Percentiles rank a stretch among this genome's conserved stretches.
These are phyloP conservation scores for Curvularia lunata DNA, from an alignment of 2,329 filamentous ascomycete genomes.

Conservation along the genomic window DNA sequence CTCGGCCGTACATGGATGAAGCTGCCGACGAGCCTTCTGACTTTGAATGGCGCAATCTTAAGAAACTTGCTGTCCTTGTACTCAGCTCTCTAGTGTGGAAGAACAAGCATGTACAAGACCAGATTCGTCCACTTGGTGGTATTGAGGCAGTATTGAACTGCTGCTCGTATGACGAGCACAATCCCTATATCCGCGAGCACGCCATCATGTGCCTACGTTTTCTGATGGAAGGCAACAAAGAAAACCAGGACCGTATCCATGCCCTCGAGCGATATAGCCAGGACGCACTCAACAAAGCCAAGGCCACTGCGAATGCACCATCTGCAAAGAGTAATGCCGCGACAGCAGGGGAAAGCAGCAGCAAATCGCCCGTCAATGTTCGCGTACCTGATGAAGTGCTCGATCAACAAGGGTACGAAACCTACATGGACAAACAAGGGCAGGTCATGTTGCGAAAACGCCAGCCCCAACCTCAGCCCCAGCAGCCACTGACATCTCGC, in stretches of 20 bases:
- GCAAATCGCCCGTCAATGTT: conserved; percentile 35
- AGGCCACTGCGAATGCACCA: conserved; percentile 13
- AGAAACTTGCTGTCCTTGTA: conserved; percentile 90
- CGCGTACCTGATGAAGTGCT: conserved; percentile 57
- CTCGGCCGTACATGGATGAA: conserved; percentile 56
- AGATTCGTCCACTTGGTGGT: conserved; percentile 83
- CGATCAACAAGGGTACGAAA: conserved; percentile 58
- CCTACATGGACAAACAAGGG: conserved; percentile 57
- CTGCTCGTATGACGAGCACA: conserved; percentile 89
- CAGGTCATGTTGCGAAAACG: conserved; percentile 57
- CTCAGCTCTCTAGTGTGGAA: conserved; percentile 90
- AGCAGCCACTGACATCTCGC: conserved; percentile 15
- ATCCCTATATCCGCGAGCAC: conserved; percentile 90
- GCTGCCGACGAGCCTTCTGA: conserved; percentile 65
- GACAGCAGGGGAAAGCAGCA: conserved; percentile 2
- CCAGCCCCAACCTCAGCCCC: conserved; percentile 30
- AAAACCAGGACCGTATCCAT: conserved; percentile 73
- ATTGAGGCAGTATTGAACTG: conserved; percentile 88
- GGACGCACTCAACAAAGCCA: conserved; percentile 22
- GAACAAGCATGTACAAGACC: conserved; percentile 81
- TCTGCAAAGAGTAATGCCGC: neutral
- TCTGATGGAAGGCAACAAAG: conserved; percentile 74
- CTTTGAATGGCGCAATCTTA: conserved; percentile 81
- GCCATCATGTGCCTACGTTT: conserved; percentile 60
- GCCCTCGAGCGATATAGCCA: conserved; percentile 57